Conservation (phyloP, 2,329 filamentous ascomycete species). For the Arthroderma uncinatum region DNA sequence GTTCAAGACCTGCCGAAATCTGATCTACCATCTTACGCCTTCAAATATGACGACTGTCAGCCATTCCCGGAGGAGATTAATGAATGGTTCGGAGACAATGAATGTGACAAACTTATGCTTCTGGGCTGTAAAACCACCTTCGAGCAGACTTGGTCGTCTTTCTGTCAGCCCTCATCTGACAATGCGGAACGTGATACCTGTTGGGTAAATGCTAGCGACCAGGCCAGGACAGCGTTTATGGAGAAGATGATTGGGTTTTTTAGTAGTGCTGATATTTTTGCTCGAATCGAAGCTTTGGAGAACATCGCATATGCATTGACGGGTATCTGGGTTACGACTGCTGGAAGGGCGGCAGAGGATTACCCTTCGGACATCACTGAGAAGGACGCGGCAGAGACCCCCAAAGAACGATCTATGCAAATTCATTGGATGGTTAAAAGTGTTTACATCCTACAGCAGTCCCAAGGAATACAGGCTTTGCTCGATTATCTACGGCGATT, state of each 20-base stretch:
- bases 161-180: slow-evolving; percentile 27
- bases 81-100: slow-evolving; percentile 93
- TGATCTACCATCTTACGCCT: slow-evolving; percentile 71
- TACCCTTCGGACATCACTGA: slow-evolving; percentile 24
- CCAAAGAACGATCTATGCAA: slow-evolving; percentile 39
- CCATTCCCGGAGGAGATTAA: slow-evolving; percentile 79
- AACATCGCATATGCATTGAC: slow-evolving; percentile 46
- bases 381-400: slow-evolving; percentile 31
- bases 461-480: slow-evolving; percentile 27
- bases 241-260: slow-evolving; percentile 28
- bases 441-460: slow-evolving; percentile 29
- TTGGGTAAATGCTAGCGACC: slow-evolving; percentile 56
- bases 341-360: slow-evolving; percentile 34
- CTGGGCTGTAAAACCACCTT: slow-evolving; percentile 66
- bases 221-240: slow-evolving; percentile 37
- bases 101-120: slow-evolving; percentile 72
- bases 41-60: slow-evolving; percentile 63
- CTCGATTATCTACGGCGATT: slow-evolving; percentile 29
- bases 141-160: slow-evolving; percentile 59
- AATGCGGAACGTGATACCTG: slow-evolving; percentile 34
- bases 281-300: slow-evolving; percentile 37
- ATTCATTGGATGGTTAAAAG: slow-evolving; percentile 38
- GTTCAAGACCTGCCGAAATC: slow-evolving; percentile 61
- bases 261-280: slow-evolving; percentile 29
- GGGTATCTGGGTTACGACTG: slow-evolving; percentile 60